Evolutionary conservation across 441 rosid species (phyloP), one percentile per base, ranked within the genome.

Genomic region (Erodium texanum): DNA sequence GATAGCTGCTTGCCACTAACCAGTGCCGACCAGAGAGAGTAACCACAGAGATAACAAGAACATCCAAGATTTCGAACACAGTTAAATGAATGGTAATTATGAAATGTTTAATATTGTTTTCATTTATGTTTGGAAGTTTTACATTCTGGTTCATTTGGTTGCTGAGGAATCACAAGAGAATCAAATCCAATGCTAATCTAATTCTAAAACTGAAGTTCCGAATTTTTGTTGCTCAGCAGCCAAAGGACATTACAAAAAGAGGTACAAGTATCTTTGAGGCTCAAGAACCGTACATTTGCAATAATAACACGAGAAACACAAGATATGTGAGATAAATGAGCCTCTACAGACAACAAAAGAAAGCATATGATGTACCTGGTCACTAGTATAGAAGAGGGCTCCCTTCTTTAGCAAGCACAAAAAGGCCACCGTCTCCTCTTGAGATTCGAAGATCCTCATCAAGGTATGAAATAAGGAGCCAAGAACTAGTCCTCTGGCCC

Each of bases 341-440:
- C 66, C 66, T 63, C 27, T 63, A 27, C 18, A 24, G 27, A 63
- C 10, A 15, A 18, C 24, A n/a, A n/a, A n/a, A n/a, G n/a, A 54
- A 18, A 14, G 20, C 18, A 23, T 70, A 64, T 64, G 64, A 64
- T 61, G 20, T 61, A 23, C 75, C 79, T 20, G 70, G 48, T 71
- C 79, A 63, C 82, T 77, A 81, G 67, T 79, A 76, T 62, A 93
- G 83, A 74, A 93, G 92, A 82, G 97, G 84, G 70, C 96, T 87
- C 56, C 97, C 96, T 82, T 87, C 89, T 75, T 83, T 89, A 14
- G 75, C 95, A 66, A 93, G 99, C 75, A 93, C 89, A 68, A 93
- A 93, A 48, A 93, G 90, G 59, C 99, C 99, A 27, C 99, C 97
- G 7, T 93, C 99, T 11, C 99, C 99, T 74, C 96, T 88, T 24